Percentiles rank a stretch among this genome's conserved stretches.
Evolutionary conservation across 2,329 filamentous ascomycete genomes (phyloP).

Genomic region (Thyridium curvatum): DNA sequence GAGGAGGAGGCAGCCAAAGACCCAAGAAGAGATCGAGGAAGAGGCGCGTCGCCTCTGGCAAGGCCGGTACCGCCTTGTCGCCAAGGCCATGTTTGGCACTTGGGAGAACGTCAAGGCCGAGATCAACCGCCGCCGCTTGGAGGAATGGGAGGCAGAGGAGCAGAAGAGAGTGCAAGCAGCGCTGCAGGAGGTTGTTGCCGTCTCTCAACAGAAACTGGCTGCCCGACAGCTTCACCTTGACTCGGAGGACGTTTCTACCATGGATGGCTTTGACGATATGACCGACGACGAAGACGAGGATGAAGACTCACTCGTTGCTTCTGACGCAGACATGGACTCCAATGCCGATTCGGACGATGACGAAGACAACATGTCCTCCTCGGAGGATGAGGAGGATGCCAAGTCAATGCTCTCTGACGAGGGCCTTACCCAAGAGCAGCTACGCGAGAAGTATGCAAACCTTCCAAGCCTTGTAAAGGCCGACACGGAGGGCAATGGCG

Average conservation of each 20-base stretch:
- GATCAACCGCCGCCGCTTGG: constrained; percentile 52
- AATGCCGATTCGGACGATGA: constrained; percentile 37
- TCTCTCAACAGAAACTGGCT: constrained; percentile 63
- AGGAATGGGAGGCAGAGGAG: constrained; percentile 60
- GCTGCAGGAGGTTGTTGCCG: constrained; percentile 66
- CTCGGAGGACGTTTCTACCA: constrained; percentile 40
- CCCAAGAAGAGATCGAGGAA: constrained; percentile 71
- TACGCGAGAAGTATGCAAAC: constrained; percentile 62
- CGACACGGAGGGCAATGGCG: constrained; percentile 17
- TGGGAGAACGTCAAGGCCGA: constrained; percentile 61
- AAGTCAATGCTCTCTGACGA: constrained; percentile 52
- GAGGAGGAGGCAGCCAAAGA: constrained; percentile 67
- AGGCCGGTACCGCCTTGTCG: constrained; percentile 64
- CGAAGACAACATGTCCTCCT: constrained; percentile 54
- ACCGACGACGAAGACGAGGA: constrained; percentile 24
- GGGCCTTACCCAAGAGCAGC: constrained; percentile 60
- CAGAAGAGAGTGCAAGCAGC: constrained; percentile 60
- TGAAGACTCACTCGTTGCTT: constrained; percentile 31
- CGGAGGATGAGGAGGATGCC: constrained; percentile 53
- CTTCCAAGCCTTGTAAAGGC: constrained; percentile 45
- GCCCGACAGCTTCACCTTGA: constrained; percentile 49
- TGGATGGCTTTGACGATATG: constrained; percentile 38
- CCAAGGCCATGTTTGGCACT: constrained; percentile 47
- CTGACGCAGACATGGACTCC: constrained; percentile 31
- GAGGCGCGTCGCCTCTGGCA: constrained; percentile 67